A percentile compares a stretch with the other conserved stretches of the same genome.
These are phyloP conservation scores for Starmerella gropengiesseri DNA, from an alignment of 805 yeast species.

Conservation along the genomic window DNA sequence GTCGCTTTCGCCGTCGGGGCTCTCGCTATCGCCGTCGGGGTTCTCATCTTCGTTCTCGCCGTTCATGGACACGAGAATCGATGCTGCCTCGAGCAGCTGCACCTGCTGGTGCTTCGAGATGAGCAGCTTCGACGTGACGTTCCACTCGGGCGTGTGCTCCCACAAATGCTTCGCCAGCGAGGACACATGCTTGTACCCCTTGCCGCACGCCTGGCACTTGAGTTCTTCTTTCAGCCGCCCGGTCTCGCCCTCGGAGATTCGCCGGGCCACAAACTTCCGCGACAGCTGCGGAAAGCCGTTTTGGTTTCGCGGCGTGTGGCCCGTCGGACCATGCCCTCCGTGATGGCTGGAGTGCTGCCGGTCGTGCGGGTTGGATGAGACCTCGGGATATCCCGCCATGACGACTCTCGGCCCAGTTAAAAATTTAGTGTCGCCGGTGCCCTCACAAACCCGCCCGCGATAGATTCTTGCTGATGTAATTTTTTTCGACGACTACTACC, in stretches of 20 bases:
- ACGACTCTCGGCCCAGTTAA: background rate
- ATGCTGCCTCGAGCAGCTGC: conserved; percentile 53
- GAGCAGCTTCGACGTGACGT: conserved; percentile 64
- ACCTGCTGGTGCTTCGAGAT: conserved; percentile 86
- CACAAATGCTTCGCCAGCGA: conserved; percentile 81
- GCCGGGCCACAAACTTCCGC: conserved; percentile 58
- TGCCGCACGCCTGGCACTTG: conserved; percentile 84
- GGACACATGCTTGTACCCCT: conserved; percentile 79
- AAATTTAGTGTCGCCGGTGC: background rate
- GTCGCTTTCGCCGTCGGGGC: conserved; percentile 1
- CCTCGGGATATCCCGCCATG: conserved; percentile 6
- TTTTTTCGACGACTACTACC: conserved; percentile 4
- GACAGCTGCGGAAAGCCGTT: conserved; percentile 23
- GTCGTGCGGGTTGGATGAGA: background rate
- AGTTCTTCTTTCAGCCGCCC: conserved; percentile 76
- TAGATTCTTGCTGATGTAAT: conserved; percentile 4
- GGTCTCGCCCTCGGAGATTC: conserved; percentile 78
- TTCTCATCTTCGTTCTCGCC: conserved; percentile 28
- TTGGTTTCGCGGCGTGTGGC: conserved; percentile 4
- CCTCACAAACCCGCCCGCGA: background rate
- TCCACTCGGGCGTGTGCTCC: conserved; percentile 96
- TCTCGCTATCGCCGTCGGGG: conserved; percentile 17
- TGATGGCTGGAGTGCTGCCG: background rate
- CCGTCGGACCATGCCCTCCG: background rate
- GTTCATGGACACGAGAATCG: conserved; percentile 65